Evolutionary conservation across 306 rosid genomes (phyloP).

Genomic region (Castanopsis chinensis): DNA sequence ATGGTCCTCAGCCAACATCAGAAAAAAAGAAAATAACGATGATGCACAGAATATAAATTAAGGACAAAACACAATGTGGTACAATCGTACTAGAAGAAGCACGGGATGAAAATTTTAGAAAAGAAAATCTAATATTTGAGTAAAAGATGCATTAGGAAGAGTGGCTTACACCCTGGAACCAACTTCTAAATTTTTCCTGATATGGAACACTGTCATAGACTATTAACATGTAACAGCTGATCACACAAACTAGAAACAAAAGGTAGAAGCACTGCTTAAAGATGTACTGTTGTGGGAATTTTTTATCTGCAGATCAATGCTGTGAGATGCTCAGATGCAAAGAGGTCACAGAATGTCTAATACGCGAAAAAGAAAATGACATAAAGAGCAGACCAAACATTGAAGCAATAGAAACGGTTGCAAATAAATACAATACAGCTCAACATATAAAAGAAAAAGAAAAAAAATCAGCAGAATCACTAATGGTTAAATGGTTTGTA

Average conservation of each 20-base stretch:
- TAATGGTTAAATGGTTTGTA: background rate
- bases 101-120: background rate
- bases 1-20: background rate
- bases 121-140: background rate
- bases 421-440: background rate
- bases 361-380: too few relatives aligned
- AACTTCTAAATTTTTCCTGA: background rate
- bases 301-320: too few relatives aligned
- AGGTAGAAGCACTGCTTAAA: background rate
- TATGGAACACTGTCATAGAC: too few relatives aligned
- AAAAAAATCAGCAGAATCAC: background rate
- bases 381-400: background rate
- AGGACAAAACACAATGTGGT: background rate
- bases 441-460: background rate
- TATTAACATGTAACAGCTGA: background rate
- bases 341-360: too few relatives aligned
- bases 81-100: background rate
- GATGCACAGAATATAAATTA: background rate
- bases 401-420: background rate
- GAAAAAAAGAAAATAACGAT: background rate
- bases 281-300: background rate
- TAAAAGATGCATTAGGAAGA: background rate
- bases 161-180: background rate
- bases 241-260: background rate
- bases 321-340: too few relatives aligned